Base-by-base conservation (phyloP, 768 basidiomycete genomes). In the Suillus americanus region DNA sequence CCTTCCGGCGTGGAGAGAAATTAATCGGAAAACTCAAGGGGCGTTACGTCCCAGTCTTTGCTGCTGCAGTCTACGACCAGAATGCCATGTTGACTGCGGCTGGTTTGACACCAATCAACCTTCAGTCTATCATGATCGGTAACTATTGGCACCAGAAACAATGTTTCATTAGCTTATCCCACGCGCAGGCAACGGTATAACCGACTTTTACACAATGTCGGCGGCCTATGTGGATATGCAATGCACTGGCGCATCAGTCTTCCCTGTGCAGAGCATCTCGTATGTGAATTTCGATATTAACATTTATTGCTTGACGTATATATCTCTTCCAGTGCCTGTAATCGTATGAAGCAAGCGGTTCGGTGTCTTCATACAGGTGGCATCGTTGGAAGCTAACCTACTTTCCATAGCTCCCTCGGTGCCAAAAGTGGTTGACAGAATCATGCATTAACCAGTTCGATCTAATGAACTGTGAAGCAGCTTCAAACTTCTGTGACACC, bases 361-460 rank as follows among this genome's bases (percentile, higher is more conserved):
- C 56, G 79, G 63, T 66, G 5, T 2, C 12, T 13, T 57, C 5
- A 6, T 51, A 35, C 35, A 3, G 10, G 50, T 23, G 28, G 8
- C 18, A 8, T 41, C 5, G 10, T 28, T 25, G 25, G 25, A 50
- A 41, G 25, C 57, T 59, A 40, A 59, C 45, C 18, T 41, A 43
- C 28, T 65, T 20, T 48, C 8, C n/a, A 30, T 67, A 91, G 89
- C 79, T 94, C 16, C 89, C 91, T 35, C 85, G 88, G 45, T 95
- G 93, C 74, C 77, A 87, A 67, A 82, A 82, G 65, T 82, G 82
- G 66, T 80, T 88, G 66, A 75, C 81, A 20, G 77, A 81, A 40
- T 80, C 80, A 41, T 95, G 93, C 67, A 79, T 93, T 51, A 82
- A 90, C 63, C 78, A 77, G 16, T 89, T 87, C 65, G 92, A 95